Base-by-base conservation (phyloP, 768 basidiomycete species). In the Lentinula sp. region DNA sequence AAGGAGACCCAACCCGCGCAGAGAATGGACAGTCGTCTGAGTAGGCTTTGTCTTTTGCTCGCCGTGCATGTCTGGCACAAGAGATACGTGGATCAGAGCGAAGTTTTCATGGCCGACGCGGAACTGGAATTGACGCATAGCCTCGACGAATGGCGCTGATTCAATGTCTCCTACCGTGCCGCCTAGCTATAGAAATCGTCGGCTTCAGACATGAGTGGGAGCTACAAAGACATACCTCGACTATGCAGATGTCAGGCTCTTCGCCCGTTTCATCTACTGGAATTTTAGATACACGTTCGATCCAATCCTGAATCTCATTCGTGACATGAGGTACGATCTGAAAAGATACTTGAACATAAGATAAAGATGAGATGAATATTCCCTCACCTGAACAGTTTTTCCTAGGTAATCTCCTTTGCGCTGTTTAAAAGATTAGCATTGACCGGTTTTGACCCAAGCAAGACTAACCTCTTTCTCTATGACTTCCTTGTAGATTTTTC, bases 71-170 rank as follows among this genome's bases (percentile, higher is more conserved):
- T 97, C 93, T 16, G 96, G 96, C n/a, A 99, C 94, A 35, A 99
- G 86, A 6, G 93, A 95, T 52, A 99, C 96, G 66, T 98, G 95
- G 62, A 98, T 88, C 59, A 98, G 85, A 0, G 96, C 95, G 71
- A 98, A 98, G 75, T 98, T 98, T 61, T 94, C 92, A 70, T 90
- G 84, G 16, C 96, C 95, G 20, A 98, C 95, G 60, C 96, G 88
- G 80, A 98, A 98, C 71, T 99, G 96, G 81, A 99, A 99, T 73
- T 99, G 96, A n/a, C 96, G 87, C 90, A 99, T 95, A 0, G 96
- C 96, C 73, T 99, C 96, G 50, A 99, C 81, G 73, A 99, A 99
- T 2, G 96, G 96, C 3, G 95, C 95, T 6, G 94, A 97, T 69
- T 99, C 96, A 71, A 99, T 99, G 69, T 99, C 96, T 49, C 96